Evolutionary conservation across 2,329 filamentous ascomycete species (phyloP).

Genomic region (Diaporthe aspalathi): DNA sequence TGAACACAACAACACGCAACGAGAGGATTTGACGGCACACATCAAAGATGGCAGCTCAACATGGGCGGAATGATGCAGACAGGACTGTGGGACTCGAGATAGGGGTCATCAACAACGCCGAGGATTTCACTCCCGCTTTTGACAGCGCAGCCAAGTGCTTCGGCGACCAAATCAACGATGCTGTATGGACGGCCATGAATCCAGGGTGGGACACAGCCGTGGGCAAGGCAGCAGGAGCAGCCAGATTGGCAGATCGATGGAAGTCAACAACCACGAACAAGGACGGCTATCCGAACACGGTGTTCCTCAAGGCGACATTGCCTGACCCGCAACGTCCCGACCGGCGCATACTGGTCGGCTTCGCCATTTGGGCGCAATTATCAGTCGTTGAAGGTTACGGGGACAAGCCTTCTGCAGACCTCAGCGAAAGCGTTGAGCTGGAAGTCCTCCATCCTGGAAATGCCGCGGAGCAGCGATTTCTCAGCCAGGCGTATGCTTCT

Average conservation of each 20-base stretch:
- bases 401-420: slow-evolving; percentile 51
- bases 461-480: slow-evolving; percentile 58
- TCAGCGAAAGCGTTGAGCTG: slow-evolving; percentile 48
- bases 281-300: slow-evolving; percentile 58
- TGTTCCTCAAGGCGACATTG: slow-evolving; percentile 66
- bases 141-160: slow-evolving; percentile 54
- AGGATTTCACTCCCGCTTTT: slow-evolving; percentile 2
- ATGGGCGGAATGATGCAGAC: neutral
- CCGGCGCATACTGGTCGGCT: slow-evolving; percentile 56
- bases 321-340: slow-evolving; percentile 47
- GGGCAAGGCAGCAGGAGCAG: slow-evolving; percentile 52
- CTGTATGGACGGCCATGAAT: slow-evolving; percentile 62
- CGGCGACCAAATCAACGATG: slow-evolving; percentile 62
- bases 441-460: slow-evolving; percentile 56
- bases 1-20: neutral
- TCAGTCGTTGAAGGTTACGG: slow-evolving; percentile 62
- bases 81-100: neutral
- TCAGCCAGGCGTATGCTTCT: slow-evolving; percentile 56
- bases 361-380: slow-evolving; percentile 66
- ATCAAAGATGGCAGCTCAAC: neutral
- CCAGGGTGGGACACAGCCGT: slow-evolving; percentile 65
- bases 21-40: too few relatives aligned
- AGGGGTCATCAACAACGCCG: neutral
- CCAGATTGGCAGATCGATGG: slow-evolving; percentile 57
- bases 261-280: slow-evolving; percentile 52